Conservation (phyloP, 148 eudicot species). For the Vaccinium myrtillus region DNA sequence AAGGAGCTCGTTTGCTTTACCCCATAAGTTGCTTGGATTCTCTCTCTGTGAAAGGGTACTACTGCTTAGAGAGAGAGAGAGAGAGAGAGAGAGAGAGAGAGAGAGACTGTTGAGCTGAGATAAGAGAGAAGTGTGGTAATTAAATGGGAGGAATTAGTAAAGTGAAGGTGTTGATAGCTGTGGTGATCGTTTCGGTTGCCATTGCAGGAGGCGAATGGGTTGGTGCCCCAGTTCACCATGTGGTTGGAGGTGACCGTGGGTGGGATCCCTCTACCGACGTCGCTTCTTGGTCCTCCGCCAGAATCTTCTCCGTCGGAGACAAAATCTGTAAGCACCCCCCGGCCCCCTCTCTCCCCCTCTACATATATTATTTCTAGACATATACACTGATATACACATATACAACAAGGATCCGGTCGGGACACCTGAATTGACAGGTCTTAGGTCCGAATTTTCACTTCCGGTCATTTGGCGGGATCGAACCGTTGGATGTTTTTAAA, state of each 20-base stretch:
- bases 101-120: background rate
- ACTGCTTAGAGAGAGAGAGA: background rate
- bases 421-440: too few relatives aligned
- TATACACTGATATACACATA: too few relatives aligned
- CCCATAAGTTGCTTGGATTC: background rate
- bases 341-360: slow-evolving; percentile 8
- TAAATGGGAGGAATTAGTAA: background rate
- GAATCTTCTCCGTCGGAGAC: slow-evolving; percentile 67
- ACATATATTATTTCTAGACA: too few relatives aligned
- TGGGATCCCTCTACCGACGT: slow-evolving; percentile 54
- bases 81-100: background rate
- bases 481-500: too few relatives aligned
- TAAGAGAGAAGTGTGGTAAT: background rate
- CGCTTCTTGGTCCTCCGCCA: slow-evolving; percentile 48
- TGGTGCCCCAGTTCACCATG: slow-evolving; percentile 50
- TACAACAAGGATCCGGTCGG: too few relatives aligned
- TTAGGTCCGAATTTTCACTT: too few relatives aligned
- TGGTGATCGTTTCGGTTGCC: slow-evolving; percentile 12
- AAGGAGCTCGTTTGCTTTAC: background rate
- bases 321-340: slow-evolving; percentile 50
- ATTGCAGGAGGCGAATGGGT: slow-evolving; percentile 28
- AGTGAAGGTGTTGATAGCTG: slow-evolving; percentile 10
- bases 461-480: too few relatives aligned
- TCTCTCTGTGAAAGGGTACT: background rate
- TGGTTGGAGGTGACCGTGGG: slow-evolving; percentile 63